Percentiles rank a stretch among this genome's conserved stretches.
Evolutionary conservation across 345 rosid genomes (phyloP).

Genomic region (Aethionema arabicum): DNA sequence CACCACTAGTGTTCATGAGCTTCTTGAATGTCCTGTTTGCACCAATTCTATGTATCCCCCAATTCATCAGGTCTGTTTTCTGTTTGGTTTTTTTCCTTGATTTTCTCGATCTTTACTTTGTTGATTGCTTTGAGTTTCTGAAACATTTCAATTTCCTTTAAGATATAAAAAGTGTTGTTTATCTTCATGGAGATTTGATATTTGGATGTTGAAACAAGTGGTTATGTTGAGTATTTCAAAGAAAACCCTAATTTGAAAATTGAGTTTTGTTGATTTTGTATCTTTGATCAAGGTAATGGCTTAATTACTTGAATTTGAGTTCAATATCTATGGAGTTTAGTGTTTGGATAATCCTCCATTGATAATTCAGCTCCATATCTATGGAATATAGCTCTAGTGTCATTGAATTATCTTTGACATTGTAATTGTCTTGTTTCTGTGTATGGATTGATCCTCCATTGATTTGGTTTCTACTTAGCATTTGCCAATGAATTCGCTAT

Average conservation of each 20-base stretch:
- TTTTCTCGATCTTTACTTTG: constrained; percentile 15
- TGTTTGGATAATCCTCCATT: no score
- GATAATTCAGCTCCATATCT: neutral
- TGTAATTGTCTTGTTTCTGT: constrained; percentile 7
- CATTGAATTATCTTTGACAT: neutral
- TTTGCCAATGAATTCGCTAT: neutral
- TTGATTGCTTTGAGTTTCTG: constrained; percentile 11
- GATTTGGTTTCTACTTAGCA: constrained; percentile 16
- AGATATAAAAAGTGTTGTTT: no score
- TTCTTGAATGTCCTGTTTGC: constrained; percentile 95
- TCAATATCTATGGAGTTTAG: no score
- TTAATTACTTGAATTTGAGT: no score
- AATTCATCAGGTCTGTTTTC: constrained; percentile 71
- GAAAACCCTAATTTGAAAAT: neutral
- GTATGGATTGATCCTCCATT: constrained; percentile 10
- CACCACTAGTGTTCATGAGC: constrained; percentile 89
- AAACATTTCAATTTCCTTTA: neutral
- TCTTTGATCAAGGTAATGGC: neutral
- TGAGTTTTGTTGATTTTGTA: neutral
- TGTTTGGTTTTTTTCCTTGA: neutral
- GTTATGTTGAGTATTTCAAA: neutral
- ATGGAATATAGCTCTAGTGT: neutral
- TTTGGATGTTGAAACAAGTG: neutral
- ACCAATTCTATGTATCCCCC: constrained; percentile 99
- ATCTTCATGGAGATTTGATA: neutral